These are phyloP conservation scores for Eucalyptus pauciflora DNA, from an alignment of 345 rosid species.

Conservation along the genomic window DNA sequence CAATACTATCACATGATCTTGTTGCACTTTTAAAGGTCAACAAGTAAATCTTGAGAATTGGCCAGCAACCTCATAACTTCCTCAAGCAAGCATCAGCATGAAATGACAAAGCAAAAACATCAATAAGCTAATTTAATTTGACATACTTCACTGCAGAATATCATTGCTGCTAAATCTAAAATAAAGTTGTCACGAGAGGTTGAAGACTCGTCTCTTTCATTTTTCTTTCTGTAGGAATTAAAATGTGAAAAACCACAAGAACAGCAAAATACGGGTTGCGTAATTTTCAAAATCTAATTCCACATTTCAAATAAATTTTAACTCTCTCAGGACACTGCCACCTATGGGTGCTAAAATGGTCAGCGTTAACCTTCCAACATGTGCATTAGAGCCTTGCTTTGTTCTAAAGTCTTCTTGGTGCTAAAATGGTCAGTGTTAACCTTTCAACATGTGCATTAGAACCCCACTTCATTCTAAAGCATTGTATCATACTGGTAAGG, in stretches of 20 bases:
- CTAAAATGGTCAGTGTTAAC: neutral
- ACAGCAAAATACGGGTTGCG: neutral
- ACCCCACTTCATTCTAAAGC: neutral
- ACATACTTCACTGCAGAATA: neutral
- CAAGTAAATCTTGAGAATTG: neutral
- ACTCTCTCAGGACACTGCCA: neutral
- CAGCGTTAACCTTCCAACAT: neutral
- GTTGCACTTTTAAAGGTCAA: neutral
- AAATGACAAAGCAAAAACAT: neutral
- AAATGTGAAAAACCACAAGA: neutral
- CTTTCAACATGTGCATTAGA: neutral
- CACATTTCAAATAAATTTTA: neutral
- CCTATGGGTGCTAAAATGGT: neutral
- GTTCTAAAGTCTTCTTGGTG: neutral
- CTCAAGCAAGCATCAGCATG: neutral
- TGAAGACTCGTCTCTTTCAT: neutral
- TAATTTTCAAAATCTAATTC: neutral
- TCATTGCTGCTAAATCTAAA: neutral
- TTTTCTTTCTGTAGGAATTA: neutral
- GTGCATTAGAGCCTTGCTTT: neutral
- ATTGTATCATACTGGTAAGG: neutral
- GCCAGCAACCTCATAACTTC: neutral
- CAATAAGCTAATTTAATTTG: neutral
- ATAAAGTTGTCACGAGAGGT: neutral
- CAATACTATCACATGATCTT: neutral